A percentile compares a stretch with the other conserved stretches of the same genome.
phyloP scores from a whole-genome alignment of 768 basidiomycete species.

The Termitomyces sp. region DNA sequence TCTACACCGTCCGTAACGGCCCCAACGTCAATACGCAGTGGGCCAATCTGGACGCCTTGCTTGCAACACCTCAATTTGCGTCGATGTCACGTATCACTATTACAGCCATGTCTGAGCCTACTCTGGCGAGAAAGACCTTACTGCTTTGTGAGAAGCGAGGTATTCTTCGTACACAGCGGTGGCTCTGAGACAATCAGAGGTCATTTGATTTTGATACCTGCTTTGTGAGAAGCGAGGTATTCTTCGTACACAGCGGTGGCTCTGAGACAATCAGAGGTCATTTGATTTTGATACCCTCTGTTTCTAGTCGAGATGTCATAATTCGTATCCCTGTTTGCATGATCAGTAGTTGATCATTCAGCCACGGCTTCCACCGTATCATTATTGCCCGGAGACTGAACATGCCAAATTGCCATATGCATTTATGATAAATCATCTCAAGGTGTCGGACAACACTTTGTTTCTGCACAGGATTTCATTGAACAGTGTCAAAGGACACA shows the following conservation, averaged over 20 bases:
- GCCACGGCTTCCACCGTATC: no score
- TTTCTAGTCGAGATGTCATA: no score
- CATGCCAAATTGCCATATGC: no score
- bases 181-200: background rate
- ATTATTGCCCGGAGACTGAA: no score
- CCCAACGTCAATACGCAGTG: slow-evolving; percentile 5
- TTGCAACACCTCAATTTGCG: slow-evolving; percentile 3
- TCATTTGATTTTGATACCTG: no score
- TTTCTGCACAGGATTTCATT: no score
- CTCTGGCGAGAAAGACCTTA: slow-evolving; percentile 8
- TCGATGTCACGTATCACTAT: slow-evolving; percentile 5
- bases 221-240: slow-evolving; percentile 9
- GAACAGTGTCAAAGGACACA: no score
- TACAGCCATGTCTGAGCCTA: slow-evolving; percentile 4
- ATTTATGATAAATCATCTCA: no score
- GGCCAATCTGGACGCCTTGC: slow-evolving; percentile 8
- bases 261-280: background rate
- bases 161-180: slow-evolving; percentile 5
- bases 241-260: slow-evolving; percentile 4
- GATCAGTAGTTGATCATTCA: no score
- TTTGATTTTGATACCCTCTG: no score
- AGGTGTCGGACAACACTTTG: no score
- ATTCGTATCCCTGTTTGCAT: no score
- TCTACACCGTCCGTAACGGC: slow-evolving; percentile 8
- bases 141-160: slow-evolving; percentile 10